Percentiles rank a stretch among this genome's conserved stretches.
phyloP scores from a whole-genome alignment of 768 basidiomycete genomes.

The Termitomyces sp. region DNA sequence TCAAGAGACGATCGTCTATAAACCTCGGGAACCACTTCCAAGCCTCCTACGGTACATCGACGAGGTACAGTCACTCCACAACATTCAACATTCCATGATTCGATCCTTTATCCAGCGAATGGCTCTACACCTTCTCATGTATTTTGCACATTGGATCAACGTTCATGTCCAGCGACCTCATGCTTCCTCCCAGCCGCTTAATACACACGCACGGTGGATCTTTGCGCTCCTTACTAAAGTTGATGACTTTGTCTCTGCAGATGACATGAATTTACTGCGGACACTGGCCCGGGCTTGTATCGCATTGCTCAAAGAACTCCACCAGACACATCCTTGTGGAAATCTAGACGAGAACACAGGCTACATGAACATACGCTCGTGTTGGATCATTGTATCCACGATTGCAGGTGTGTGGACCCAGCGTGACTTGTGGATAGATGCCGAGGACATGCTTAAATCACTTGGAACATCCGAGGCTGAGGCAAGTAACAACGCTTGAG shows the following conservation, averaged over 20 bases:
- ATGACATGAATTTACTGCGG: constrained; percentile 74
- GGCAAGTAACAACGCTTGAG: neutral
- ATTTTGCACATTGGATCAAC: constrained; percentile 79
- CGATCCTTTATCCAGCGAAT: constrained; percentile 40
- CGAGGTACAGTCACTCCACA: constrained; percentile 39
- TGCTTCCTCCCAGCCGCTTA: constrained; percentile 33
- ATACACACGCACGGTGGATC: constrained; percentile 71
- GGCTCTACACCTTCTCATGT: constrained; percentile 75
- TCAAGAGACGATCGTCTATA: constrained; percentile 12
- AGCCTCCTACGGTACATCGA: constrained; percentile 53
- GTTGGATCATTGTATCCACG: constrained; percentile 70
- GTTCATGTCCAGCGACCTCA: constrained; percentile 43
- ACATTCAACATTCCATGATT: neutral
- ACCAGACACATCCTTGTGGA: constrained; percentile 14
- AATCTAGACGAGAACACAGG: constrained; percentile 7
- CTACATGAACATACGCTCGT: constrained; percentile 39
- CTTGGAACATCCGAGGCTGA: constrained; percentile 8
- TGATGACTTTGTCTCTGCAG: constrained; percentile 63
- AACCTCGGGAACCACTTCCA: constrained; percentile 55
- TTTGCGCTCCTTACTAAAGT: constrained; percentile 67
- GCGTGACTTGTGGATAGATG: constrained; percentile 76
- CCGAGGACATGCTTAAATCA: constrained; percentile 42
- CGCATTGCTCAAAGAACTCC: constrained; percentile 36
- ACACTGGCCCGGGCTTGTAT: constrained; percentile 70
- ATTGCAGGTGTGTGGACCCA: constrained; percentile 73